These are phyloP conservation scores for Termitomyces sp. DNA, from an alignment of 768 basidiomycete species.

Conservation along the genomic window DNA sequence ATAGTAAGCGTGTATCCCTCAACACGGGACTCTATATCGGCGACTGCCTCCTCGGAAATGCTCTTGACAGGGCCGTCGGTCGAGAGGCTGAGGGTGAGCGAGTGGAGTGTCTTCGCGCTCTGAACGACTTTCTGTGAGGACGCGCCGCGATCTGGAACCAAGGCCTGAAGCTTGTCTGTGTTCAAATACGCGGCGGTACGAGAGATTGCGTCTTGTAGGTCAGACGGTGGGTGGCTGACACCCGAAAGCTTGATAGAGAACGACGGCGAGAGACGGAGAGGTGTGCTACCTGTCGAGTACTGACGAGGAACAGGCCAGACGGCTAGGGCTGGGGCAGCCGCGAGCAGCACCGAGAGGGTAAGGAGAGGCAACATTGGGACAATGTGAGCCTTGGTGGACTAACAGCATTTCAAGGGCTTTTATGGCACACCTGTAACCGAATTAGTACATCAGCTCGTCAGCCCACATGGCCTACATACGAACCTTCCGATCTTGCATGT, in stretches of 20 bases:
- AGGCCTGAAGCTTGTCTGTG: slow-evolving; percentile 55
- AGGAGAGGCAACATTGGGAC: slow-evolving; percentile 12
- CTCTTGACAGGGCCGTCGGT: slow-evolving; percentile 29
- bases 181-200: slow-evolving; percentile 41
- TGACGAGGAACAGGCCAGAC: slow-evolving; percentile 42
- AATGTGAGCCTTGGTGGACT: neutral
- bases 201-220: slow-evolving; percentile 52
- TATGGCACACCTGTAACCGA: neutral
- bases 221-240: slow-evolving; percentile 42
- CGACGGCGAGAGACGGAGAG: slow-evolving; percentile 30
- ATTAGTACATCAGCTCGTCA: slow-evolving; percentile 1
- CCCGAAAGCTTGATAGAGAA: slow-evolving; percentile 42
- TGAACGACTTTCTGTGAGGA: slow-evolving; percentile 39
- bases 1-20: slow-evolving; percentile 62
- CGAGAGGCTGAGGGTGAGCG: slow-evolving; percentile 43
- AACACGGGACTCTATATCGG: slow-evolving; percentile 45
- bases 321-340: slow-evolving; percentile 21
- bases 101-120: slow-evolving; percentile 37
- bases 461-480: slow-evolving; percentile 1
- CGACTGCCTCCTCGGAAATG: slow-evolving; percentile 54
- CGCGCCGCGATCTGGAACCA: slow-evolving; percentile 60
- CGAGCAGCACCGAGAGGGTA: slow-evolving; percentile 16
- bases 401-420: neutral
- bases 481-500: neutral
- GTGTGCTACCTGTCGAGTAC: slow-evolving; percentile 35